phyloP scores from a whole-genome alignment of 345 rosid species.

The Brassica nigra region DNA sequence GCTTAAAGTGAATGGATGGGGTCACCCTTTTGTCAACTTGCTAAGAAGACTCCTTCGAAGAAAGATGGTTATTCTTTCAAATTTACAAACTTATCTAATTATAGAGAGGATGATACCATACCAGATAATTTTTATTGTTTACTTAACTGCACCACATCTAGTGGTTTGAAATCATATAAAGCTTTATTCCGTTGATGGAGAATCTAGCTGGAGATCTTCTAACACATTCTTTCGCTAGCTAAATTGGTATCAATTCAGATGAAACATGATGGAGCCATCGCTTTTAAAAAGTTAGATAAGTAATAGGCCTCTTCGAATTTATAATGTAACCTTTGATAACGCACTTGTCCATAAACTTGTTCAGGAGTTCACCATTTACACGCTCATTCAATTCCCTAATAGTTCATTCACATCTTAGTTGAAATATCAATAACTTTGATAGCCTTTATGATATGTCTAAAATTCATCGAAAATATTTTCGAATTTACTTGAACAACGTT shows the following conservation, averaged over 20 bases:
- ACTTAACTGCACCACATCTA: background rate
- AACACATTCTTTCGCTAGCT: background rate
- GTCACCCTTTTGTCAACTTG: background rate
- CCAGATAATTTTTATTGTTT: background rate
- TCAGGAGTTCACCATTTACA: background rate
- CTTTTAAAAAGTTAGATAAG: background rate
- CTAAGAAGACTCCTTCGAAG: slow-evolving; percentile 9
- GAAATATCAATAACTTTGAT: background rate
- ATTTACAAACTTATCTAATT: background rate
- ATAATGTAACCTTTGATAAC: background rate
- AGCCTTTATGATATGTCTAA: background rate
- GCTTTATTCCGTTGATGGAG: slow-evolving; percentile 3
- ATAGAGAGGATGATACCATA: background rate
- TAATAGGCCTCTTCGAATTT: background rate
- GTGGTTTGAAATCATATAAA: slow-evolving; percentile 18
- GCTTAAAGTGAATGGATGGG: background rate
- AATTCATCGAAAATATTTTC: background rate
- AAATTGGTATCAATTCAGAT: background rate
- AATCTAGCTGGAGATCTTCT: slow-evolving; percentile 2
- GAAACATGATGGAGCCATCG: background rate
- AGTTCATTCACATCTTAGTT: background rate
- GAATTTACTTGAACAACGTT: background rate
- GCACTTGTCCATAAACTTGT: background rate
- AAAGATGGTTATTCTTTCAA: slow-evolving; percentile 4
- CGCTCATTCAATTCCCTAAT: background rate